Base-by-base conservation (phyloP, 179 eudicot genomes). In the Spinacia oleracea region DNA sequence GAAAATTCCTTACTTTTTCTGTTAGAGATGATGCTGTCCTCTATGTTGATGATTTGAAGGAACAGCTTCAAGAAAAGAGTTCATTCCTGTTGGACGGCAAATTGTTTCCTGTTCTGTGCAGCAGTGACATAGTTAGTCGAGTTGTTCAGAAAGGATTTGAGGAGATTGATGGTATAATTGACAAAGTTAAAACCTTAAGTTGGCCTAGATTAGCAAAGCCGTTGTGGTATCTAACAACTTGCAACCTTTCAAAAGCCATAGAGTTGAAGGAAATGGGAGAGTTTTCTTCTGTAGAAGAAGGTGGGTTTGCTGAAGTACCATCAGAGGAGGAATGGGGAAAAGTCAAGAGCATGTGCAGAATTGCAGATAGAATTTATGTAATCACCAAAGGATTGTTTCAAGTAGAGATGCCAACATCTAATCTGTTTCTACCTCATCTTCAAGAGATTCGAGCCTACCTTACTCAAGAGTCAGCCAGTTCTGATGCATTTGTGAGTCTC, bases 251-350 rank as follows among this genome's bases (percentile, higher is more conserved):
- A 2, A 25, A 16, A 4, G 80, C 82, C 74, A 38, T 74, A 70
- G 73, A 81, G 66, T 74, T 86, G 76, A 55, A 86, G 77, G 66
- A 63, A 4, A 11, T 64, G 32, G 73, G 67, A 62, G 67, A 62
- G 38, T 62, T 62, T 62, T 62, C 67, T 62, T 62, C 67, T 9
- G 67, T 10, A 62, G 21, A 62, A 62, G 60, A 20, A 20, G 9
- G 2, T 62, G 20, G 7, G 27, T 42, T 40, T 0, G 8, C 40
- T n/a, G 72, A 40, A 11, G 72, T 68, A 10, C 72, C 72, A 68
- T 68, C 72, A 68, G 6, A 40, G 48, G 76, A 77, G 71, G 88
- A 85, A 45, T 80, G 88, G 88, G 78, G 58, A 38, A 77, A 85
- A 67, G 79, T 81, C 2, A 72, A 65, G 74, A 77, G 62, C 23